A percentile compares a stretch with the other conserved stretches of the same genome.
phyloP scores from a whole-genome alignment of 2,329 filamentous ascomycete species.

The Fusarium globosum region DNA sequence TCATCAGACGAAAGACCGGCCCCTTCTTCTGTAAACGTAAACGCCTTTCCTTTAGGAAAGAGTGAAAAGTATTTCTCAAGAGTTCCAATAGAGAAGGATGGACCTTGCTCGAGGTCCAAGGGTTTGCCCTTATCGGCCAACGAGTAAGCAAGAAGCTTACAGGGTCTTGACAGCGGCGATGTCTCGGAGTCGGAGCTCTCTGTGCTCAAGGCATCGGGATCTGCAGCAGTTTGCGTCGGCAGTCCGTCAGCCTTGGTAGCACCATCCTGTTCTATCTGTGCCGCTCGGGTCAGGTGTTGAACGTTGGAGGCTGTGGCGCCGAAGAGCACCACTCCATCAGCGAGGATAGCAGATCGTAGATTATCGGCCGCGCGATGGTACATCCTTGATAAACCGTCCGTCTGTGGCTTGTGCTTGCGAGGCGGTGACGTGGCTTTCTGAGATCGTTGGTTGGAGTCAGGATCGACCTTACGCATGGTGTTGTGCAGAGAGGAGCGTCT shows the following conservation, averaged over 20 bases:
- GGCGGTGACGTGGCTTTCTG: background rate
- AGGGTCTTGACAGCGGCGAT: conserved; percentile 42
- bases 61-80: conserved; percentile 47
- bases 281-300: conserved; percentile 13
- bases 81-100: conserved; percentile 44
- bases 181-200: conserved; percentile 48
- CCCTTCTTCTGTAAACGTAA: conserved; percentile 48
- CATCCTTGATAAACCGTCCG: conserved; percentile 41
- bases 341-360: conserved; percentile 46
- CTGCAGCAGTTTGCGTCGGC: conserved; percentile 11
- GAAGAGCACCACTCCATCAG: conserved; percentile 48
- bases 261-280: conserved; percentile 3
- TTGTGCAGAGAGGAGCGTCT: conserved; percentile 24
- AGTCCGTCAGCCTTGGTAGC: conserved; percentile 33
- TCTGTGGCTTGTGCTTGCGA: conserved; percentile 15
- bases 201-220: conserved; percentile 37
- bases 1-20: conserved; percentile 47
- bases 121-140: conserved; percentile 42
- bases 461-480: conserved; percentile 16
- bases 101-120: conserved; percentile 43
- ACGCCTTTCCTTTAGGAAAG: conserved; percentile 46
- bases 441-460: background rate
- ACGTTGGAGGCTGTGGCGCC: conserved; percentile 42
- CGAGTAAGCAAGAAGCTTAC: conserved; percentile 46
- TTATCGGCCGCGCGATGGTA: conserved; percentile 46